Evolutionary conservation across 225 moss, liverwort and hornwort genomes (phyloP), one percentile per base, ranked within the genome.

Genomic region (Bryoerythrophyllum caledonicum): DNA sequence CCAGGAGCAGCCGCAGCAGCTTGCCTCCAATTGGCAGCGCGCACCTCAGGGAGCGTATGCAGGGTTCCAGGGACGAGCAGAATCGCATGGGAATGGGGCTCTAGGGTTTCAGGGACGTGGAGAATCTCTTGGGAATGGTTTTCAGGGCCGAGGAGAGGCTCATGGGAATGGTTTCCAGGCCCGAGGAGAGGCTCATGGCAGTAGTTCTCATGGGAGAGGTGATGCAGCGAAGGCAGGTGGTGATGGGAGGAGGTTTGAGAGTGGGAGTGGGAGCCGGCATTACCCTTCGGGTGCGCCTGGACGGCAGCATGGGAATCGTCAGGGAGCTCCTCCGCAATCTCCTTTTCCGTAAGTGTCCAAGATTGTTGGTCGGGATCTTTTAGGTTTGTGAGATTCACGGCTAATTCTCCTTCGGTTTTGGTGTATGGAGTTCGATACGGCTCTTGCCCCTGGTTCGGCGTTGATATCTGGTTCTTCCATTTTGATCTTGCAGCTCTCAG

Each of bases 401-500:
- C 38, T 38, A 10, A 38, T 38, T 38, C n/a, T n/a, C n/a, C 34
- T 6, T 5, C 5, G 30, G 30, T 30, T 49, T 79, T 2, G 37
- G 43, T 44, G 15, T 44, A 44, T n/a, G n/a, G n/a, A n/a, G n/a
- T n/a, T n/a, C n/a, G n/a, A n/a, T n/a, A n/a, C n/a, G n/a, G n/a
- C n/a, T n/a, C n/a, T n/a, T n/a, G n/a, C n/a, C n/a, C n/a, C n/a
- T 34, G 34, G 34, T 34, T 77, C 16, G 46, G 28, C 13, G 10
- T 24, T 51, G 8, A 16, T 32, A 8, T 13, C 11, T 25, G 26
- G 76, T 32, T 73, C 13, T 72, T 74, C 9, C 40, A 53, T 69
- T 68, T 71, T 67, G 34, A 32, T 16, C 4, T 79, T 75, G 60
- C 88, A 89, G 88, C 35, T 70, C 68, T 65, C 86, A 83, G 77